These are phyloP conservation scores for Cucumis melo DNA, from an alignment of 306 rosid genomes.

Conservation along the genomic window DNA sequence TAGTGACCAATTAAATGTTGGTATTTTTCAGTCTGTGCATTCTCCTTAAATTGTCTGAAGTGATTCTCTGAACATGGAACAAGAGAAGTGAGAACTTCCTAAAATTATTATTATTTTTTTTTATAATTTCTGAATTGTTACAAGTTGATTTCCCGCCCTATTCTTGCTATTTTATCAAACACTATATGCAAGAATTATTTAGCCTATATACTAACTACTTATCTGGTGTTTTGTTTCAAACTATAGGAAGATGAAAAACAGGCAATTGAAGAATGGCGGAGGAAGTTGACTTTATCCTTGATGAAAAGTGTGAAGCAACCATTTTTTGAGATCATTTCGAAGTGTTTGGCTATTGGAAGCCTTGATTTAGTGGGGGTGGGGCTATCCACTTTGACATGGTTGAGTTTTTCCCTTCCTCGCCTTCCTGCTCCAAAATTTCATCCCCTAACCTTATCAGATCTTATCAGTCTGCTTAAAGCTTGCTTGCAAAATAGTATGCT, in stretches of 20 bases:
- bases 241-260: conserved; percentile 40
- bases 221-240: conserved; percentile 10
- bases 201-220: background rate
- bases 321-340: conserved; percentile 35
- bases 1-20: background rate
- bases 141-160: background rate
- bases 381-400: conserved; percentile 48
- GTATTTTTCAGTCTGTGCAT: background rate
- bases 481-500: conserved; percentile 28
- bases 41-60: background rate
- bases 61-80: background rate
- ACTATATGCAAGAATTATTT: background rate
- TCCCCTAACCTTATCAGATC: conserved; percentile 33
- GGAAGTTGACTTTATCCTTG: conserved; percentile 33
- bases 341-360: conserved; percentile 38
- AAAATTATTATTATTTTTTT: background rate
- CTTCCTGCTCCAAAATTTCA: conserved; percentile 31
- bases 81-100: background rate
- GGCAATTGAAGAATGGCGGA: conserved; percentile 29
- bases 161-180: background rate
- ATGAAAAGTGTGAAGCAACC: conserved; percentile 46
- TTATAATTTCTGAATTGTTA: background rate
- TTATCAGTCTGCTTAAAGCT: conserved; percentile 34
- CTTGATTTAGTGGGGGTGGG: conserved; percentile 38
- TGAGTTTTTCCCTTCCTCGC: conserved; percentile 44